Conservation (phyloP, 768 basidiomycete genomes). For the Xanthoconium purpureum region DNA sequence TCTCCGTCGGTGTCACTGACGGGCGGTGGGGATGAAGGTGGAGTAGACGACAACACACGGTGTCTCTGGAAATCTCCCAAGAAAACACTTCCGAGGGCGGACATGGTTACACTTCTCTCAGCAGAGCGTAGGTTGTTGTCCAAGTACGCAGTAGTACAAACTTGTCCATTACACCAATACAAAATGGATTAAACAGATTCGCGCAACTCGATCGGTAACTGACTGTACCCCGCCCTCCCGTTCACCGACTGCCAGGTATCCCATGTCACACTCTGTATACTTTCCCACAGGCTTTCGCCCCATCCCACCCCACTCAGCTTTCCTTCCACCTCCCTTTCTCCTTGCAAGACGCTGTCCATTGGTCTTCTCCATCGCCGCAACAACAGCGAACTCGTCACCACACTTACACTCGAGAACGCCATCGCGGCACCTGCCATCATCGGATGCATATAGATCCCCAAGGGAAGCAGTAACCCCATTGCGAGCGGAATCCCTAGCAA, state of each 20-base stretch:
- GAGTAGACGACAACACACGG: conserved; percentile 58
- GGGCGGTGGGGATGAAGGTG: conserved; percentile 44
- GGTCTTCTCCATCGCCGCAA: conserved; percentile 85
- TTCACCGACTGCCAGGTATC: conserved; percentile 49
- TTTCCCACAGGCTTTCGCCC: conserved; percentile 30
- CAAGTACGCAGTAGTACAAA: neutral
- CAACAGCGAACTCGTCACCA: conserved; percentile 85
- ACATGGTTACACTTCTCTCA: conserved; percentile 27
- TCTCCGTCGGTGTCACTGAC: neutral
- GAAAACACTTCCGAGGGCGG: conserved; percentile 73
- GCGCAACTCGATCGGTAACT: conserved; percentile 67
- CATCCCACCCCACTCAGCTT: conserved; percentile 27
- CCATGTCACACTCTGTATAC: conserved; percentile 40
- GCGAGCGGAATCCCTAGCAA: conserved; percentile 92
- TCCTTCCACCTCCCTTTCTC: conserved; percentile 34
- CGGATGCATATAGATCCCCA: conserved; percentile 90
- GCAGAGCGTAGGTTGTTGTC: neutral
- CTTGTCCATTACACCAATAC: neutral
- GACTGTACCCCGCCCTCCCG: conserved; percentile 59
- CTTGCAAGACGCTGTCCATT: conserved; percentile 65
- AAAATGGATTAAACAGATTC: conserved; percentile 25
- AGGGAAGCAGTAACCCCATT: conserved; percentile 93
- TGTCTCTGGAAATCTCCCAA: conserved; percentile 72
- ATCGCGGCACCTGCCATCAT: conserved; percentile 99
- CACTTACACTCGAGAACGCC: conserved; percentile 96